Evolutionary conservation across 306 rosid species (phyloP).

Genomic region (Cicer yamashitae): DNA sequence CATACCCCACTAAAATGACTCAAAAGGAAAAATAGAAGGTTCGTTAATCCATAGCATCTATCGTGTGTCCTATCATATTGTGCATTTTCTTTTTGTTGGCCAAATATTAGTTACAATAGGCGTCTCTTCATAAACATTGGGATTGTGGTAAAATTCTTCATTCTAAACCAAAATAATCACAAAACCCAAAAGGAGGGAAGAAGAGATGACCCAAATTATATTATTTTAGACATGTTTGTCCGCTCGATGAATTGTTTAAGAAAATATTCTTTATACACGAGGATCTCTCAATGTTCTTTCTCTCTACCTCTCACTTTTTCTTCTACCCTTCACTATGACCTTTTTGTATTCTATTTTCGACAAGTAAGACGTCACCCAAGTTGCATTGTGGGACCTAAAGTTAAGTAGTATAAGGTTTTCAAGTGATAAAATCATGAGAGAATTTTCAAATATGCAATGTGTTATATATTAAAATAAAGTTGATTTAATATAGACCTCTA

Average conservation of each 20-base stretch:
- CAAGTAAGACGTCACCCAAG: background rate
- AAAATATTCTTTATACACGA: constrained; percentile 11
- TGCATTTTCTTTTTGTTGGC: constrained; percentile 35
- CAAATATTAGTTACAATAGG: constrained; percentile 41
- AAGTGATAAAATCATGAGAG: too few species aligned
- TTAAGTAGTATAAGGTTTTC: background rate
- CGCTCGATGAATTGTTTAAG: constrained; percentile 47
- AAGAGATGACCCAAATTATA: constrained; percentile 41
- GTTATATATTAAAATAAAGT: too few species aligned
- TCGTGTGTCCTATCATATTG: constrained; percentile 35
- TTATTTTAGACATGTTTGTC: constrained; percentile 49
- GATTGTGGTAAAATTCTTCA: constrained; percentile 38
- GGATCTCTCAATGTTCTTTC: constrained; percentile 32
- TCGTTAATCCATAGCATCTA: constrained; percentile 45
- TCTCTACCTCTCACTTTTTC: constrained; percentile 25
- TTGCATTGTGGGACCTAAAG: background rate
- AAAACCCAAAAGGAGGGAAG: constrained; percentile 2
- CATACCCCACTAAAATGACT: constrained; percentile 57
- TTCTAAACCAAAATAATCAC: constrained; percentile 38
- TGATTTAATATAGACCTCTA: too few species aligned
- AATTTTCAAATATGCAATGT: too few species aligned
- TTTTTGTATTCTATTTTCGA: constrained; percentile 32
- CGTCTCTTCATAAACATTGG: constrained; percentile 51
- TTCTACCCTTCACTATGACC: background rate
- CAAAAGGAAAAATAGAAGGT: constrained; percentile 42